Percentiles rank a stretch among this genome's conserved stretches.
These are phyloP conservation scores for Diaporthe velutina DNA, from an alignment of 2,329 filamentous ascomycete genomes.

Conservation along the genomic window DNA sequence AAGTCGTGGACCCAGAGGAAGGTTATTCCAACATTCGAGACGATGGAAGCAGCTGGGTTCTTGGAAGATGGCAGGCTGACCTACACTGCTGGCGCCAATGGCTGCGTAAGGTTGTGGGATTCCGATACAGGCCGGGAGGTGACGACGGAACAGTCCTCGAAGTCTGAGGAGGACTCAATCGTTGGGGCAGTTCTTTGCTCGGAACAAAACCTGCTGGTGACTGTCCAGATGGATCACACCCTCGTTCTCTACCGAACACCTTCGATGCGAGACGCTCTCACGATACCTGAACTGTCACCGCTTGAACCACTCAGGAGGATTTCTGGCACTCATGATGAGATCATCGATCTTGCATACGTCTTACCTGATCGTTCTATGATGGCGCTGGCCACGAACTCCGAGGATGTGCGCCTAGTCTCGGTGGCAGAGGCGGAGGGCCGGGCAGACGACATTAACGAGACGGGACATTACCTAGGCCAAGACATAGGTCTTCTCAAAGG, in stretches of 20 bases:
- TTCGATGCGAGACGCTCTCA: constrained; percentile 53
- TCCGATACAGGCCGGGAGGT: constrained; percentile 82
- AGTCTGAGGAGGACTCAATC: constrained; percentile 75
- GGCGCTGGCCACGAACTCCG: constrained; percentile 93
- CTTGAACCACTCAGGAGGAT: constrained; percentile 78
- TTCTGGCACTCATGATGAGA: constrained; percentile 96
- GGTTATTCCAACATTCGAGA: constrained; percentile 87
- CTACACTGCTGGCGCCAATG: constrained; percentile 88
- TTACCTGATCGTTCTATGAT: constrained; percentile 84
- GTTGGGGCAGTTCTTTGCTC: constrained; percentile 77
- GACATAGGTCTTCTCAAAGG: constrained; percentile 89
- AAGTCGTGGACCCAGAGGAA: constrained; percentile 85
- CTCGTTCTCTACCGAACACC: constrained; percentile 76
- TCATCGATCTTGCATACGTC: constrained; percentile 93
- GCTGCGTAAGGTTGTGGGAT: constrained; percentile 86
- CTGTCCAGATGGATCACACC: constrained; percentile 90
- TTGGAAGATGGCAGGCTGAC: constrained; percentile 77
- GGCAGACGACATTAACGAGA: constrained; percentile 40
- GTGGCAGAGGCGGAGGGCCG: constrained; percentile 60
- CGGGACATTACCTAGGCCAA: constrained; percentile 82
- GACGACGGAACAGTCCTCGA: constrained; percentile 77
- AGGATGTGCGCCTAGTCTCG: constrained; percentile 90
- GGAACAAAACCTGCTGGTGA: constrained; percentile 78
- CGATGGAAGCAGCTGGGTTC: constrained; percentile 87
- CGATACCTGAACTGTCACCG: constrained; percentile 51